These are phyloP conservation scores for Orychophragmus violaceus DNA, from an alignment of 345 rosid genomes.

Conservation along the genomic window DNA sequence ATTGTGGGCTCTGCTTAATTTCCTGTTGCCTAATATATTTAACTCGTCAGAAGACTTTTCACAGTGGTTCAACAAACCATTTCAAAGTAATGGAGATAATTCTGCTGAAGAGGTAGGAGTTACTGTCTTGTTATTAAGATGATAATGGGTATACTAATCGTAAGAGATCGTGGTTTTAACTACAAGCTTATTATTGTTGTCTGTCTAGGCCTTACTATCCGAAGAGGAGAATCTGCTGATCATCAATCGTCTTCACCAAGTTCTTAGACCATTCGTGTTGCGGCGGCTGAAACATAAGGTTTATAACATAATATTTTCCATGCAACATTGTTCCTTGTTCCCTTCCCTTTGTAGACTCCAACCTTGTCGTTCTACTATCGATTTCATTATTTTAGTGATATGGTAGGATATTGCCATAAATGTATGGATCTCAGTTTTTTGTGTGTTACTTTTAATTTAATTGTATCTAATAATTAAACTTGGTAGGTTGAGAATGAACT, in stretches of 20 bases:
- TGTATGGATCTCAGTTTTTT: neutral
- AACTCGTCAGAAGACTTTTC: slow-evolving; percentile 93
- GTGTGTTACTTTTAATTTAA: neutral
- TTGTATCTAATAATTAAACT: neutral
- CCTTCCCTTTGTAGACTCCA: neutral
- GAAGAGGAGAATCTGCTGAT: slow-evolving; percentile 93
- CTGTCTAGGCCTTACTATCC: slow-evolving; percentile 66
- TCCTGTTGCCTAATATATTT: slow-evolving; percentile 85
- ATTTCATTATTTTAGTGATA: neutral
- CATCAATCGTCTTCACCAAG: slow-evolving; percentile 93
- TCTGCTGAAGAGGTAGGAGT: slow-evolving; percentile 69
- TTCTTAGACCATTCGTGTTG: slow-evolving; percentile 89
- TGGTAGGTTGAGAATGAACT: slow-evolving; percentile 82
- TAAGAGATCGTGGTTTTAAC: slow-evolving; percentile 1
- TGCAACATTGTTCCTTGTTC: neutral
- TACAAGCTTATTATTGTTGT: slow-evolving; percentile 6
- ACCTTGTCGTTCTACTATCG: slow-evolving; percentile 10
- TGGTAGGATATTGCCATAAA: neutral
- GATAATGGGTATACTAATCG: neutral
- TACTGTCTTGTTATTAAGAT: slow-evolving; percentile 10
- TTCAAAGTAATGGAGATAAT: slow-evolving; percentile 80
- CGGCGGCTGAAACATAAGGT: slow-evolving; percentile 95
- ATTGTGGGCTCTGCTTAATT: slow-evolving; percentile 90
- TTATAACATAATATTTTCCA: neutral
- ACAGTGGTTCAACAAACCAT: slow-evolving; percentile 97